Evolutionary conservation across 352 stramenopile species (phyloP), one percentile per base, ranked within the genome.

Genomic region (Pythium dissimile): DNA sequence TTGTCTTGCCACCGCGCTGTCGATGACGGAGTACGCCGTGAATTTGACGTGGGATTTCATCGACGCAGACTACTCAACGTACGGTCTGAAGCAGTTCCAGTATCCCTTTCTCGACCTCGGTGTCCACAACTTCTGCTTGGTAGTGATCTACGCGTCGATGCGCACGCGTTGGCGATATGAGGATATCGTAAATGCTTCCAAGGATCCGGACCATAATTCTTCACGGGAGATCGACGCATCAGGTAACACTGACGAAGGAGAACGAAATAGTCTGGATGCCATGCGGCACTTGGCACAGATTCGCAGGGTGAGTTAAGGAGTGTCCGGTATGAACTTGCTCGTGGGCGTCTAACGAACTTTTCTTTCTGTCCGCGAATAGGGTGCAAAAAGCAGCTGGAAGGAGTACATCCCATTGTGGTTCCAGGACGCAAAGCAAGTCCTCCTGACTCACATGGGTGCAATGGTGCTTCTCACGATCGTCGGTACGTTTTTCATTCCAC

Each of bases 381-480:
- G 75, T 69, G 50, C 86, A 43, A 68, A 82, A 67, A 47, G 68
- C 42, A 73, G 66, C 13, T 92, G 76, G 74, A 69, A 66, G 35
- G 66, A 73, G 26, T 67, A 73, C 35, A 45, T 84, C 13, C 66
- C 70, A n/a, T 34, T 91, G 7, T 95, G 85, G 83, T 32, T 87
- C 24, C 38, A 74, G 15, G 85, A 95, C 32, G 73, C 83, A 8
- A 91, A 92, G 53, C 71, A 72, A 46, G 76, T 92, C 18, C 59
- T 92, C 7, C 72, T 92, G 31, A 81, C 77, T 1, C 82, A 95
- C 49, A 52, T 95, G 27, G 85, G 92, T n/a, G 77, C 74, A 1
- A 53, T 95, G 11, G 85, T 95, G 11, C 62, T 95, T 18, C 70
- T 88, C 37, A 95, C 83, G 1, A 92, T 95, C 60, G 54, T 93